phyloP scores from a whole-genome alignment of 2,329 filamentous ascomycete genomes.

The Tolypocladium ovalisporum region DNA sequence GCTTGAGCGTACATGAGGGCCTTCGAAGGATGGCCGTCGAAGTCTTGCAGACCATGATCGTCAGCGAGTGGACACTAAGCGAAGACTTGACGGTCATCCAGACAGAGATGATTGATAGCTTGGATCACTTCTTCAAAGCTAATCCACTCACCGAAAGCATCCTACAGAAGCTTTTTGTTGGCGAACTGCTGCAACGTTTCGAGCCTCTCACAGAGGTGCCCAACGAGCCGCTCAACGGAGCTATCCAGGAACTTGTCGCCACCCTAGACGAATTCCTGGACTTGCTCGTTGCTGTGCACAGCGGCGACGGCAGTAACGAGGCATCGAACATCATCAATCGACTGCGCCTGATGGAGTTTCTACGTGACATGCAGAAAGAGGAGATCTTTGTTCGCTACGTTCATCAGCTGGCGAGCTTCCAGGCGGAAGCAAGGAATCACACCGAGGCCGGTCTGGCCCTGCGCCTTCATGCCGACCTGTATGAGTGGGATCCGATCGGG shows the following conservation, averaged over 20 bases:
- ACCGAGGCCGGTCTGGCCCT: constrained; percentile 84
- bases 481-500: constrained; percentile 74
- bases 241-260: constrained; percentile 66
- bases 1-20: constrained; percentile 88
- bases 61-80: constrained; percentile 94
- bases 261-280: constrained; percentile 88
- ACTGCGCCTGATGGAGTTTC: constrained; percentile 85
- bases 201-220: constrained; percentile 53
- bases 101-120: constrained; percentile 89
- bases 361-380: constrained; percentile 93
- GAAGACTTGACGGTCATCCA: constrained; percentile 86
- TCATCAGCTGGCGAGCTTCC: constrained; percentile 74
- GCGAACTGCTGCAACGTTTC: constrained; percentile 74
- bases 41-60: constrained; percentile 93
- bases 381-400: constrained; percentile 96
- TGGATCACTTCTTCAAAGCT: constrained; percentile 83
- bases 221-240: constrained; percentile 64
- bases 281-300: constrained; percentile 80
- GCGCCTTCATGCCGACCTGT: constrained; percentile 82
- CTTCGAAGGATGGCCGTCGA: constrained; percentile 83
- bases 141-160: constrained; percentile 82
- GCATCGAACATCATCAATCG: constrained; percentile 79
- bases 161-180: constrained; percentile 84
- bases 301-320: constrained; percentile 61
- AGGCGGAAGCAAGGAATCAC: constrained; percentile 64